Percentiles rank a stretch among this genome's conserved stretches.
phyloP scores from a whole-genome alignment of 495 filamentous ascomycete genomes.

The Emericellopsis terricola region DNA sequence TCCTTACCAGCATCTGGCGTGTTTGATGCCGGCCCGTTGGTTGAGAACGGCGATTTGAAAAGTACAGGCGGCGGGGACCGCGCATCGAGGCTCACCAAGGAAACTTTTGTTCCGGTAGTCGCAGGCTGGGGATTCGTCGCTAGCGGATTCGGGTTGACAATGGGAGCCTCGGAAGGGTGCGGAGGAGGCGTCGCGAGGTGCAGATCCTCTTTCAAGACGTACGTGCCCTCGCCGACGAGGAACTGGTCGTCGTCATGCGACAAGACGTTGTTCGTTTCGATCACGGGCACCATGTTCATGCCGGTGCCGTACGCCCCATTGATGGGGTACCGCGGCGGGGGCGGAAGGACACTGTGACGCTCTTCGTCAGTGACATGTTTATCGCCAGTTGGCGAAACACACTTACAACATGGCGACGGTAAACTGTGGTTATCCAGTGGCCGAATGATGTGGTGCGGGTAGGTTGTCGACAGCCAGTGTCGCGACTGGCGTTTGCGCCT shows the following conservation, averaged over 20 bases:
- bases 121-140: slow-evolving; percentile 66
- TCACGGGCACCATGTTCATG: slow-evolving; percentile 39
- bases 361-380: slow-evolving; percentile 1
- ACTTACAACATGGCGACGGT: slow-evolving; percentile 6
- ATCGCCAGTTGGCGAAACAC: not conserved
- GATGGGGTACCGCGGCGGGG: slow-evolving; percentile 66
- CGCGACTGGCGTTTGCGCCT: too few relatives aligned
- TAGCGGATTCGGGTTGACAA: slow-evolving; percentile 74
- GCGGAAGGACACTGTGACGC: slow-evolving; percentile 51
- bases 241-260: slow-evolving; percentile 64
- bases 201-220: slow-evolving; percentile 73
- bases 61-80: slow-evolving; percentile 35
- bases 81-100: slow-evolving; percentile 48
- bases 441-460: too few relatives aligned
- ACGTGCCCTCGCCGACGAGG: slow-evolving; percentile 87
- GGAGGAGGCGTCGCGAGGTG: slow-evolving; percentile 88
- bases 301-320: slow-evolving; percentile 25
- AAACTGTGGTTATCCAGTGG: too few relatives aligned
- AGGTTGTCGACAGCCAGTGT: too few relatives aligned
- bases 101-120: slow-evolving; percentile 73
- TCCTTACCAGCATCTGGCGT: too few relatives aligned
- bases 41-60: slow-evolving; percentile 22
- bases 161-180: slow-evolving; percentile 79
- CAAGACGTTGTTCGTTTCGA: slow-evolving; percentile 85
- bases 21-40: too few relatives aligned